Conservation (phyloP, 768 basidiomycete genomes). For the Pleurotus salmoneostramineus region DNA sequence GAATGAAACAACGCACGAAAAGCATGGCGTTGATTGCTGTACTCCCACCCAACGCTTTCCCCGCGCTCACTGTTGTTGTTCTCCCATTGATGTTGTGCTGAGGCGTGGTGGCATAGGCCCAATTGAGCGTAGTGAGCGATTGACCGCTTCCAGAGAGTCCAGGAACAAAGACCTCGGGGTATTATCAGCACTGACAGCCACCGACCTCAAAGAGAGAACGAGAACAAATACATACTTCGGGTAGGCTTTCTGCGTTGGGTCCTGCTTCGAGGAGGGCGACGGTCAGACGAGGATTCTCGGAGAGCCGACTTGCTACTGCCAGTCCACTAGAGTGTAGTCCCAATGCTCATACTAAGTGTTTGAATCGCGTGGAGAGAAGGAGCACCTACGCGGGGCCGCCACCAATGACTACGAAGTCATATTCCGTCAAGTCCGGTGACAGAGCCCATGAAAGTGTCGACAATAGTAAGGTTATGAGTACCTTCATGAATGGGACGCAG, state of each 20-base stretch:
- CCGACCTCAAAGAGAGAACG: background rate
- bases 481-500: background rate
- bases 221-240: slow-evolving; percentile 23
- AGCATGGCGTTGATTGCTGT: slow-evolving; percentile 52
- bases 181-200: background rate
- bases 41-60: slow-evolving; percentile 56
- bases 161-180: slow-evolving; percentile 23
- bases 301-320: slow-evolving; percentile 29
- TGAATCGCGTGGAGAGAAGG: background rate
- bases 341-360: background rate
- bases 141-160: slow-evolving; percentile 24
- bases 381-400: slow-evolving; percentile 26
- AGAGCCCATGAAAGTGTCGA: background rate
- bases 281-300: slow-evolving; percentile 22
- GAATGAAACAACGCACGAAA: slow-evolving; percentile 18
- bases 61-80: slow-evolving; percentile 25
- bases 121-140: slow-evolving; percentile 38
- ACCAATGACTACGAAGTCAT: slow-evolving; percentile 29
- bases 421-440: slow-evolving; percentile 2
- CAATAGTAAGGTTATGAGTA: background rate
- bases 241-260: slow-evolving; percentile 26
- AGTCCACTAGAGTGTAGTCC: slow-evolving; percentile 19
- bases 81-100: slow-evolving; percentile 38
- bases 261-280: slow-evolving; percentile 38
- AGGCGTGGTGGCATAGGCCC: slow-evolving; percentile 42